Evolutionary conservation across 208 protist genomes (phyloP).

Genomic region (Leishmania mexicana): DNA sequence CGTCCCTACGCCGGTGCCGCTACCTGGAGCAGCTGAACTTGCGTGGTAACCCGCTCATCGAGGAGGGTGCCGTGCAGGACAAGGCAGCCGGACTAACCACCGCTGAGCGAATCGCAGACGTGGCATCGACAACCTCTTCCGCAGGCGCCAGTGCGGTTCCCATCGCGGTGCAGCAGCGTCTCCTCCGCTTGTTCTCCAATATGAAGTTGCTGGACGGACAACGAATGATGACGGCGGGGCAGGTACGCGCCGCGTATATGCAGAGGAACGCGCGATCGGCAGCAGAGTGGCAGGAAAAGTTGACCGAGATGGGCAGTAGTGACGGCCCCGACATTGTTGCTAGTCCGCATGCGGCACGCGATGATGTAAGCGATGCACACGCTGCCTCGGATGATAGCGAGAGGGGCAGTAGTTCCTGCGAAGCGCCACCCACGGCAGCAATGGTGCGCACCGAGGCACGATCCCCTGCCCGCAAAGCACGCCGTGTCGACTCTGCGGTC

Average conservation of each 20-base stretch:
- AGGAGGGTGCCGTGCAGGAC: slow-evolving; percentile 19
- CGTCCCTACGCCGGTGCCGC: slow-evolving; percentile 75
- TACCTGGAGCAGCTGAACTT: slow-evolving; percentile 74
- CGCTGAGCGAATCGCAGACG: neutral
- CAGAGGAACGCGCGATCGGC: neutral
- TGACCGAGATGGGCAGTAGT: neutral
- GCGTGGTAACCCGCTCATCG: slow-evolving; percentile 67
- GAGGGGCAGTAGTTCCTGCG: neutral
- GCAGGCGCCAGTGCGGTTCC: slow-evolving; percentile 2
- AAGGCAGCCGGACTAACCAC: neutral
- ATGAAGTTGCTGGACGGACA: slow-evolving; percentile 57
- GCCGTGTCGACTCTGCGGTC: slow-evolving; percentile 16
- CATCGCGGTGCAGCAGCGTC: slow-evolving; percentile 30
- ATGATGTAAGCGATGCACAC: neutral
- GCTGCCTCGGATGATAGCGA: neutral
- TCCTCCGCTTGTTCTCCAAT: slow-evolving; percentile 35
- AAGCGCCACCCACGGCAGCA: neutral
- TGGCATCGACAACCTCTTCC: neutral
- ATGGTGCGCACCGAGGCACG: too few species aligned
- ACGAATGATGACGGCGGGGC: slow-evolving; percentile 25
- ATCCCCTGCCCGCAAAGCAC: slow-evolving; percentile 8
- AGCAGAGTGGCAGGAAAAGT: neutral
- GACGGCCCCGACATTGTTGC: neutral
- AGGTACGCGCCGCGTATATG: slow-evolving; percentile 21
- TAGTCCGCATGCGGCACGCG: neutral